These are phyloP conservation scores for Podaxis mareebaensis DNA, from an alignment of 768 basidiomycete genomes.

Conservation along the genomic window DNA sequence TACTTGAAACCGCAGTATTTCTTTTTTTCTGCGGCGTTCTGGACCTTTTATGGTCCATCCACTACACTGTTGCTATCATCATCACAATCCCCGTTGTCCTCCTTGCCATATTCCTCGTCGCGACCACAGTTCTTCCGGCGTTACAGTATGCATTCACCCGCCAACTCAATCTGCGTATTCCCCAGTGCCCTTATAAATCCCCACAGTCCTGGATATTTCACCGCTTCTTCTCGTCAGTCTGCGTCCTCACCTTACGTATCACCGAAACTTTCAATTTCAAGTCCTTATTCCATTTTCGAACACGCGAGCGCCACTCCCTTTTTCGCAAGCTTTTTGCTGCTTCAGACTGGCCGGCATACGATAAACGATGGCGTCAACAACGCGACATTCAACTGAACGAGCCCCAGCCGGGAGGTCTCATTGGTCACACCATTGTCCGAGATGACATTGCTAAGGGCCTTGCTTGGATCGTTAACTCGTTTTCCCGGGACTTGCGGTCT, in stretches of 20 bases:
- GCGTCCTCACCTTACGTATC: neutral
- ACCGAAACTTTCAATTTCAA: neutral
- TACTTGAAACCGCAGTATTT: conserved; percentile 29
- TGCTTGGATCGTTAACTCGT: conserved; percentile 4
- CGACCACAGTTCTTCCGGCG: conserved; percentile 26
- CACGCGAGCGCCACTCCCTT: conserved; percentile 5
- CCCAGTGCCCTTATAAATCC: conserved; percentile 30
- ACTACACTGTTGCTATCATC: conserved; percentile 20
- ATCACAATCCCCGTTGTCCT: conserved; percentile 23
- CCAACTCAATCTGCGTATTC: neutral
- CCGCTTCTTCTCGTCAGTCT: conserved; percentile 10
- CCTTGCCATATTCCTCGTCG: conserved; percentile 19
- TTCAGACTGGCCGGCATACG: conserved; percentile 3
- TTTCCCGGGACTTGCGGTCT: conserved; percentile 2
- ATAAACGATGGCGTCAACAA: conserved; percentile 8
- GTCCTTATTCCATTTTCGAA: conserved; percentile 3
- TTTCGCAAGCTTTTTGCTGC: conserved; percentile 2
- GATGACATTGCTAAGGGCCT: conserved; percentile 1
- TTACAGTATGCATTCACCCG: conserved; percentile 17
- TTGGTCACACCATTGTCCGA: conserved; percentile 4
- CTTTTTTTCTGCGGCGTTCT: conserved; percentile 30
- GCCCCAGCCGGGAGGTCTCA: neutral
- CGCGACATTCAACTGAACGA: conserved; percentile 1
- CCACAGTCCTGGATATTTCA: conserved; percentile 28
- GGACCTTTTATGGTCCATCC: conserved; percentile 28